These are phyloP conservation scores for Linum tenue DNA, from an alignment of 345 rosid species.

Conservation along the genomic window DNA sequence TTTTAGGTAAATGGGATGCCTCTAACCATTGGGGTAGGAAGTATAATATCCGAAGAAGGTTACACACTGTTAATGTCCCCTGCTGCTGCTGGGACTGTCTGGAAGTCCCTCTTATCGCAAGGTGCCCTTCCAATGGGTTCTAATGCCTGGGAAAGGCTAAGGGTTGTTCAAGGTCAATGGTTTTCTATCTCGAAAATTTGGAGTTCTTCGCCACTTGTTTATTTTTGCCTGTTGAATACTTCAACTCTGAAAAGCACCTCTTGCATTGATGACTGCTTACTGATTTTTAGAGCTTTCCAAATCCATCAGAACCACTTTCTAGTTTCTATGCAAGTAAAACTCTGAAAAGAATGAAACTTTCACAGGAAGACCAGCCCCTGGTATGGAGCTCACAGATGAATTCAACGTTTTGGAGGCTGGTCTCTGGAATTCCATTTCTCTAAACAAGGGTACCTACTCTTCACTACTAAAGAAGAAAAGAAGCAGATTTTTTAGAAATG, in stretches of 20 bases:
- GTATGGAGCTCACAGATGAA: conserved; percentile 73
- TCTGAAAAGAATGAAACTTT: conserved; percentile 8
- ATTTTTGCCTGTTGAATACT: neutral
- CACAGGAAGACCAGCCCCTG: conserved; percentile 86
- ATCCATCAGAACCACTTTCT: neutral
- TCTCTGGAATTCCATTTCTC: conserved; percentile 80
- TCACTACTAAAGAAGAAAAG: neutral
- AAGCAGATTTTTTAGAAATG: neutral
- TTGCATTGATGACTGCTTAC: neutral
- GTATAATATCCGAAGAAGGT: conserved; percentile 59
- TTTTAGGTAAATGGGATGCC: conserved; percentile 73
- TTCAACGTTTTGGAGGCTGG: conserved; percentile 80
- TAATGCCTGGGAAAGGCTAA: conserved; percentile 84
- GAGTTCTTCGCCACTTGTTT: neutral
- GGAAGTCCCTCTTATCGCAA: conserved; percentile 63
- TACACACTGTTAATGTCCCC: conserved; percentile 69
- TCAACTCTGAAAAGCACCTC: neutral
- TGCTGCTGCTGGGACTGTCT: conserved; percentile 56
- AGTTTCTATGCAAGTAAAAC: neutral
- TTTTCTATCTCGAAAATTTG: neutral
- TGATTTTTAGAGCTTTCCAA: neutral
- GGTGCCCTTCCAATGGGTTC: conserved; percentile 88
- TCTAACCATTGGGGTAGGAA: conserved; percentile 69
- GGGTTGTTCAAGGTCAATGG: conserved; percentile 55
- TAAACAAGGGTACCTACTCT: conserved; percentile 56